Base-by-base conservation (phyloP, 331 rosid species). In the Rosa hybrid region DNA sequence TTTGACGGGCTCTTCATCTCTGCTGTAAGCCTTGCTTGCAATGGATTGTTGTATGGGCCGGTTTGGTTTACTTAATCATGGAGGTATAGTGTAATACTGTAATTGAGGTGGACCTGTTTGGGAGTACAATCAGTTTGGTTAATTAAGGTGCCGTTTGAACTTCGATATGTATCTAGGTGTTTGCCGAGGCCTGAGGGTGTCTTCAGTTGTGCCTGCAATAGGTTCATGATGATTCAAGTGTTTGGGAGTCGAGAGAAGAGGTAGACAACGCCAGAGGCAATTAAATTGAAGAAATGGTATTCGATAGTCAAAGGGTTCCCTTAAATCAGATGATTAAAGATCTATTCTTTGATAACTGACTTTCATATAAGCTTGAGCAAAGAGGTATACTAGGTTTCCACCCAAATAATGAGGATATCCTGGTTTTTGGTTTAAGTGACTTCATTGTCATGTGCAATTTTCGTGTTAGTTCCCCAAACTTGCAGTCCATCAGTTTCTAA, bases 221-320 rank as follows among this genome's bases (percentile, higher is more conserved):
- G 18, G 42, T 21, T 63, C 3, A 27, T 64, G 20, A 4, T 30
- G 69, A 64, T 5, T 8, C 4, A 64, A 30, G 41, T 25, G 44
- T 64, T 64, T 64, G 69, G 41, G 41, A 63, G 69, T 27, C 30
- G 39, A 64, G 69, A 64, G 69, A 25, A 64, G 63, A 57, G 63
- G 27, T n/a, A 18, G 63, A 64, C 34, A 8, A 59, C 18, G n/a
- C 69, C 9, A 10, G 41, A 64, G 20, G 69, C 27, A 57, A 34
- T 3, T 34, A 34, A 57, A 57, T 57, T 57, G 63, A 57, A 57
- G 63, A 57, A 18, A 57, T n/a, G 9, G 69, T 12, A 3, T 64
- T 30, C 7, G 41, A 30, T 13, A 64, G 69, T 13, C 44, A 64
- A 2, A n/a, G 9, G 30, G 69, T 63, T 23, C 20, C 68, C 41